Evolutionary conservation across 805 yeast genomes (phyloP).

Genomic region (Saturnispora zaruensis): DNA sequence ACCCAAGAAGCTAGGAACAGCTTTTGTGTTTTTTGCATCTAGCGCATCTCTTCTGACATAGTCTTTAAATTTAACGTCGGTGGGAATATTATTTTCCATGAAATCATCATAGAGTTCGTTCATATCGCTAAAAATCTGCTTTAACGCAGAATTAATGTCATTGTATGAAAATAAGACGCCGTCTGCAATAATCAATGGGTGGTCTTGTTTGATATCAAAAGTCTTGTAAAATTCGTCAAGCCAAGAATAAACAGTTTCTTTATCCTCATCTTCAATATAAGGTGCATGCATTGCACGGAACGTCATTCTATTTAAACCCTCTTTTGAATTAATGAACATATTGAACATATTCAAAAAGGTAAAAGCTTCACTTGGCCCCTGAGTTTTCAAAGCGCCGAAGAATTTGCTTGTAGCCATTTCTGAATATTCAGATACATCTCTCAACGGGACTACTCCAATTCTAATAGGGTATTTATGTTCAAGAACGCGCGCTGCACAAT

Average conservation of each 20-base stretch:
- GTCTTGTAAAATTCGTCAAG: slow-evolving; percentile 5
- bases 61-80: slow-evolving; percentile 28
- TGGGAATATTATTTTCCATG: slow-evolving; percentile 22
- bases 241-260: neutral
- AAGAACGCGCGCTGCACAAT: slow-evolving; percentile 42
- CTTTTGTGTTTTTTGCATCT: slow-evolving; percentile 36
- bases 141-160: slow-evolving; percentile 42
- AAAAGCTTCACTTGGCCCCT: slow-evolving; percentile 19
- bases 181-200: slow-evolving; percentile 55
- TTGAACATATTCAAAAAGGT: slow-evolving; percentile 19
- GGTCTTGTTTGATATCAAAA: slow-evolving; percentile 15
- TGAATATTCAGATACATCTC: slow-evolving; percentile 20
- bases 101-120: slow-evolving; percentile 25
- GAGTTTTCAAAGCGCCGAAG: slow-evolving; percentile 13
- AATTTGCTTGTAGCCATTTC: slow-evolving; percentile 21
- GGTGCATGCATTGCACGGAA: slow-evolving; percentile 12
- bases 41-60: slow-evolving; percentile 37
- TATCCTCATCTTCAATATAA: slow-evolving; percentile 5
- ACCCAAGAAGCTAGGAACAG: slow-evolving; percentile 43
- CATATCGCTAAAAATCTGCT: slow-evolving; percentile 51
- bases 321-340: slow-evolving; percentile 10
- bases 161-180: slow-evolving; percentile 55
- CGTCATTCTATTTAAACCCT: slow-evolving; percentile 10
- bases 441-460: slow-evolving; percentile 71
- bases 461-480: slow-evolving; percentile 64